Conservation (phyloP, 345 rosid genomes). For the Bruguiera gymnorhiza region DNA sequence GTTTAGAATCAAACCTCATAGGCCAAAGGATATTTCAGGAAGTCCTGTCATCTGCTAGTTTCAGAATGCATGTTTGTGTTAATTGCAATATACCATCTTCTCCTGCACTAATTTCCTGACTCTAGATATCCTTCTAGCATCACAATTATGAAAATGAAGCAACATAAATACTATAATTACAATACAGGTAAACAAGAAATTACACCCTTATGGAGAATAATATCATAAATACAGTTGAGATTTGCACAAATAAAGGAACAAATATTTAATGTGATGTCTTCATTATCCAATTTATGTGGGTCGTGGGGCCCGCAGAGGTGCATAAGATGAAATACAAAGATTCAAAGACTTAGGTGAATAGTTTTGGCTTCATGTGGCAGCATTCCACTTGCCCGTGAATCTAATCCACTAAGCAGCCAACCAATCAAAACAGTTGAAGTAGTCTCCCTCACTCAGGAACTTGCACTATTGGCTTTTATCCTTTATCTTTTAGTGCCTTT, state of each 20-base stretch:
- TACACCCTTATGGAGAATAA: neutral
- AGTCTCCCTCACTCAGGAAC: constrained; percentile 18
- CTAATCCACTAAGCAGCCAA: constrained; percentile 26
- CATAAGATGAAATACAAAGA: constrained; percentile 22
- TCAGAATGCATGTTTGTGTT: neutral
- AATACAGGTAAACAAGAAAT: no score
- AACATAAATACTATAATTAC: no score
- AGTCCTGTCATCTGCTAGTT: neutral
- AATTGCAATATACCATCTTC: neutral
- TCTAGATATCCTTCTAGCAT: neutral
- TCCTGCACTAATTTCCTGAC: neutral
- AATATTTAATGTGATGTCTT: no score
- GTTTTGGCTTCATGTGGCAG: constrained; percentile 22
- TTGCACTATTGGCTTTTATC: constrained; percentile 19
- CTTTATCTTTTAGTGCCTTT: constrained; percentile 26
- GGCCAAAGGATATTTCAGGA: neutral
- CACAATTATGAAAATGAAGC: no score
- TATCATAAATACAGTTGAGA: neutral
- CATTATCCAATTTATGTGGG: neutral
- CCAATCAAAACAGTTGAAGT: constrained; percentile 11
- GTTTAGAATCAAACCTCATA: neutral
- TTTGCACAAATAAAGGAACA: neutral
- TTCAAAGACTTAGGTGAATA: constrained; percentile 30
- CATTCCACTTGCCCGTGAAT: constrained; percentile 24
- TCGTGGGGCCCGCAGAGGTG: constrained; percentile 13